Conservation (phyloP, 768 basidiomycete genomes). For the Auriscalpium microsporum region DNA sequence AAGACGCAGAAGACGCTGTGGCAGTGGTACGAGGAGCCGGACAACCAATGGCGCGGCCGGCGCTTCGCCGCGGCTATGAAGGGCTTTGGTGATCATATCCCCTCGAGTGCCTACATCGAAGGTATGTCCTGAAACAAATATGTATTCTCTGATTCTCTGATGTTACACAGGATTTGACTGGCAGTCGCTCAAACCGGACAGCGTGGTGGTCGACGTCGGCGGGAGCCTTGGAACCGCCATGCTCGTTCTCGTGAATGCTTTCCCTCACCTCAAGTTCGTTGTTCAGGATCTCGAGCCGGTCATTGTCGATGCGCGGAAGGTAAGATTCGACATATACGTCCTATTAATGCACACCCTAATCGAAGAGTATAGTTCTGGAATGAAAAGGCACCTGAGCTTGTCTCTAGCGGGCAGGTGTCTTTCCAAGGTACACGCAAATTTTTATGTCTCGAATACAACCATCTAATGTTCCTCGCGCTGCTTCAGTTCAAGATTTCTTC, state of each 20-base stretch:
- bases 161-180: conserved; percentile 26
- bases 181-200: conserved; percentile 20
- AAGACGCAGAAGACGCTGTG: not conserved
- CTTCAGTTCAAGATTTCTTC: conserved; percentile 1
- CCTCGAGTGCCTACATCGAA: not conserved
- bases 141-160: not conserved
- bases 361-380: conserved; percentile 3
- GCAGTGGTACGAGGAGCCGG: conserved; percentile 1
- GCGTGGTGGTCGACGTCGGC: conserved; percentile 33
- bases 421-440: not conserved
- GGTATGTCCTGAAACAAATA: not conserved
- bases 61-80: conserved; percentile 2
- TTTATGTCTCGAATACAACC: not conserved
- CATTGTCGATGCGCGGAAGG: conserved; percentile 1
- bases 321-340: not conserved
- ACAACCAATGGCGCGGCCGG: not conserved
- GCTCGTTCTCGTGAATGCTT: conserved; percentile 25
- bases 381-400: not conserved
- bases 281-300: conserved; percentile 24
- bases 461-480: not conserved
- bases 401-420: not conserved
- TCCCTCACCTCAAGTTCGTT: conserved; percentile 28
- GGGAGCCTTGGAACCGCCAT: conserved; percentile 32
- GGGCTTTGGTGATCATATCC: not conserved
- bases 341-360: not conserved